Evolutionary conservation across 129 eudicot genomes (phyloP), one percentile per base, ranked within the genome.

Genomic region (Chrysanthemum lavandulifolium): DNA sequence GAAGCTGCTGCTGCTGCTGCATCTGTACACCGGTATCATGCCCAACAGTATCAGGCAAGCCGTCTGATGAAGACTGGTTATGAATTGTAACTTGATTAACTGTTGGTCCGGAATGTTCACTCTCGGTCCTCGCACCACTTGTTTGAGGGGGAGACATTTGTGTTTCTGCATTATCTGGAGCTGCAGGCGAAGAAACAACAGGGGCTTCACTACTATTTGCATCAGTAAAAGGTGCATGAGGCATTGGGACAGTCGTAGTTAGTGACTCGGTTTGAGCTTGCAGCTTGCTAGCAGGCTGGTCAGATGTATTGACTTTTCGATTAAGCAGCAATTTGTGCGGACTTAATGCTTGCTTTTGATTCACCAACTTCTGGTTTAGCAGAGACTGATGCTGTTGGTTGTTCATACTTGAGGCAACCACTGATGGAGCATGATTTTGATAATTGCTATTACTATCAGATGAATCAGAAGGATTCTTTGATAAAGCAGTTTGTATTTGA

Each of bases 11-110:
- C 61, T 78, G 81, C 71, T 79, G 86, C 67, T 73, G 82, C 80
- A 80, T 75, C 76, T 90, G 86, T 78, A 74, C 72, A 68, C 75
- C 83, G 13, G 50, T 47, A 13, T 85, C 91, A 74, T 74, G 80
- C 68, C 82, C 84, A 56, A 49, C 59, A 49, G 74, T 49, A 67
- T 73, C 74, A 57, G 85, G 58, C 78, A 86, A 68, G 76, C 75
- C 78, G 55, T 70, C 82, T 6, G 80, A 69, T 36, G 85, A 69
- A 62, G 82, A 71, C 78, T 82, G 85, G 73, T 76, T 83, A 40
- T 80, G 87, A 73, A 73, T 81, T 25, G 21, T 80, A 61, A 73
- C 91, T 73, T 77, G 83, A 64, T 72, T 67, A 50, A 65, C 71
- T 7, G 78, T 53, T 14, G 84, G 47, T 14, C 69, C 83, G 54